Conservation (phyloP, 2,329 filamentous ascomycete species). For the Paecilomyces niveus region DNA sequence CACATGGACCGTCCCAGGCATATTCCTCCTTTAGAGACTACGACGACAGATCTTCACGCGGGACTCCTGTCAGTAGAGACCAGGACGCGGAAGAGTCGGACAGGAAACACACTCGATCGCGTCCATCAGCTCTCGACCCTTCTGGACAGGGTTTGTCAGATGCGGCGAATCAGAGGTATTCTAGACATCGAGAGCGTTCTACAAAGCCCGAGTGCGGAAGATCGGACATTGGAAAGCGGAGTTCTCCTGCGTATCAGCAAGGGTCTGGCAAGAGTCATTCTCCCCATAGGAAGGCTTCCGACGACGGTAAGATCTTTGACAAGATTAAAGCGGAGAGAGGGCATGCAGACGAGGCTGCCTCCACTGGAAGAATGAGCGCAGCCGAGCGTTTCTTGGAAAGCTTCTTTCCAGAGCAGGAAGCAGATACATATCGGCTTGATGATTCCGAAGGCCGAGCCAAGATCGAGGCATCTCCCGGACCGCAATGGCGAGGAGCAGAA, state of each 20-base stretch:
- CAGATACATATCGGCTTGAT: conserved; percentile 3
- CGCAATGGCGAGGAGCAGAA: conserved; percentile 2
- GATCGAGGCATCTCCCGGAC: conserved; percentile 3
- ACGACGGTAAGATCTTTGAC: conserved; percentile 29
- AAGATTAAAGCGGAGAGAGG: conserved; percentile 8
- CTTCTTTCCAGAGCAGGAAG: conserved; percentile 20
- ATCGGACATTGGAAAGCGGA: neutral
- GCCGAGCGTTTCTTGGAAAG: conserved; percentile 32
- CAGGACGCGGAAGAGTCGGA: neutral
- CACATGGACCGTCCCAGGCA: neutral
- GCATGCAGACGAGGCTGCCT: conserved; percentile 1
- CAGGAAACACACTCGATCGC: neutral
- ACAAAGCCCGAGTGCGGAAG: neutral
- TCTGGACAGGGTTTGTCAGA: neutral
- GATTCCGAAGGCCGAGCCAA: conserved; percentile 5
- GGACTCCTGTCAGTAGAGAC: neutral
- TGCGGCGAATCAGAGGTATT: neutral
- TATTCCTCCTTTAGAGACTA: neutral
- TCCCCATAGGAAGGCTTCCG: conserved; percentile 21
- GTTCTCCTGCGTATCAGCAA: neutral
- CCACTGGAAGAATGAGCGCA: conserved; percentile 23
- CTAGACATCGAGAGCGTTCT: neutral
- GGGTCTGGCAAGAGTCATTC: neutral
- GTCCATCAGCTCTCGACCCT: neutral
- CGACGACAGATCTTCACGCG: neutral